Evolutionary conservation across 2,329 filamentous ascomycete genomes (phyloP).

Genomic region (Trichoderma sp.): DNA sequence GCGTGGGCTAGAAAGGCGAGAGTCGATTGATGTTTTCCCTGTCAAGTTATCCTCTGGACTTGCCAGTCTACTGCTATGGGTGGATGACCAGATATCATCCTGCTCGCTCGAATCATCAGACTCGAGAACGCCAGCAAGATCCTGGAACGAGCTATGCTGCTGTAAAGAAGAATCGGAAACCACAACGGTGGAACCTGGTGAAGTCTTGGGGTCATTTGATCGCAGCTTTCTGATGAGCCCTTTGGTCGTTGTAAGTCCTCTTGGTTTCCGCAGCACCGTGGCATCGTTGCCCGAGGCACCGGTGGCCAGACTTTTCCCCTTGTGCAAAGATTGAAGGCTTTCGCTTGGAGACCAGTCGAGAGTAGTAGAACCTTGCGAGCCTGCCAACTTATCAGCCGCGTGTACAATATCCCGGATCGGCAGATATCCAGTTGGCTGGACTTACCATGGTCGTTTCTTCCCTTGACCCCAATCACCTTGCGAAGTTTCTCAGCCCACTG

Average conservation of each 20-base stretch:
- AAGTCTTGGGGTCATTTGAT: slow-evolving; percentile 33
- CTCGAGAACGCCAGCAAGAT: slow-evolving; percentile 28
- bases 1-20: slow-evolving; percentile 33
- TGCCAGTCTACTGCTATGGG: slow-evolving; percentile 35
- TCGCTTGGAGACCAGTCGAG: slow-evolving; percentile 29
- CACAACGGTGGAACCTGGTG: slow-evolving; percentile 39
- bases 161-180: slow-evolving; percentile 33
- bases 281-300: background rate
- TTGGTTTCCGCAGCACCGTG: slow-evolving; percentile 29
- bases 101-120: slow-evolving; percentile 32
- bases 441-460: slow-evolving; percentile 37
- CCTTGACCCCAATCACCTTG: slow-evolving; percentile 35
- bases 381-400: slow-evolving; percentile 28
- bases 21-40: slow-evolving; percentile 42
- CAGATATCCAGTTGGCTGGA: background rate
- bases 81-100: slow-evolving; percentile 37
- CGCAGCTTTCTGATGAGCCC: slow-evolving; percentile 37
- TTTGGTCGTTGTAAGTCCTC: slow-evolving; percentile 32
- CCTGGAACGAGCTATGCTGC: slow-evolving; percentile 36
- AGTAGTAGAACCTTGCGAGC: slow-evolving; percentile 33
- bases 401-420: no score
- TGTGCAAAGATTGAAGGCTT: slow-evolving; percentile 2
- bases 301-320: slow-evolving; percentile 27
- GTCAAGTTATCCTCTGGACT: slow-evolving; percentile 36
- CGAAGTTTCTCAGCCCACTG: slow-evolving; percentile 42